Evolutionary conservation across 1,284 basidiomycete genomes (phyloP), one percentile per base, ranked within the genome.

Genomic region (Golubevia pallescens): DNA sequence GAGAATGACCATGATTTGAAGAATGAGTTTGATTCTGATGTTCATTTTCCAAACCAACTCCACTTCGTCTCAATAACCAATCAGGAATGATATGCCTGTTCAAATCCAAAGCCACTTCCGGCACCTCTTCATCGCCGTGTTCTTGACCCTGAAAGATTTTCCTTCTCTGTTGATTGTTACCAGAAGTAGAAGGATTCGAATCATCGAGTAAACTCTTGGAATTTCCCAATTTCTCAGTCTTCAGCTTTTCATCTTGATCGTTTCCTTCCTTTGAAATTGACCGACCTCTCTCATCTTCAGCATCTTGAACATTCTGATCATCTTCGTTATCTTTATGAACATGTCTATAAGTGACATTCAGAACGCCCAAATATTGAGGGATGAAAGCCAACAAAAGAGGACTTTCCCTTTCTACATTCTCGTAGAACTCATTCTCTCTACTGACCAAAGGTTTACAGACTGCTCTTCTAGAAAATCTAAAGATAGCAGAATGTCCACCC

Each of bases 391-490:
- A 89, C 21, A 99, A 88, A 1, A 92, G 93, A 0, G 96, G 96
- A 0, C 94, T 93, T 75, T 95, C 93, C 21, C 91, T 89, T 86
- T 99, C 96, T 19, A 98, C 93, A 1, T 95, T 91, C 86, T 99
- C 96, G 86, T 99, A 99, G 84, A 99, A 98, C 60, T 97, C 88
- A 84, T 99, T 99, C 87, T 99, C 96, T 60, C 95, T 90, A 20
- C 93, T 95, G 14, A 97, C 94, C 7, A 99, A 90, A 19, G 96
- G 96, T 94, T 99, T 99, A 89, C 96, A 99, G 19, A 99, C 95
- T 8, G 97, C 96, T 63, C 95, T 90, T 76, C 94, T 94, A 1
- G 96, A 98, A 80, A 99, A 99, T 85, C 95, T 95, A 87, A 99
- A 99, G 80, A 99, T 97, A 68, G 94, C 92, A 75, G 90, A 94